These are phyloP conservation scores for Huntiella omanensis DNA, from an alignment of 2,329 filamentous ascomycete genomes.

Conservation along the genomic window DNA sequence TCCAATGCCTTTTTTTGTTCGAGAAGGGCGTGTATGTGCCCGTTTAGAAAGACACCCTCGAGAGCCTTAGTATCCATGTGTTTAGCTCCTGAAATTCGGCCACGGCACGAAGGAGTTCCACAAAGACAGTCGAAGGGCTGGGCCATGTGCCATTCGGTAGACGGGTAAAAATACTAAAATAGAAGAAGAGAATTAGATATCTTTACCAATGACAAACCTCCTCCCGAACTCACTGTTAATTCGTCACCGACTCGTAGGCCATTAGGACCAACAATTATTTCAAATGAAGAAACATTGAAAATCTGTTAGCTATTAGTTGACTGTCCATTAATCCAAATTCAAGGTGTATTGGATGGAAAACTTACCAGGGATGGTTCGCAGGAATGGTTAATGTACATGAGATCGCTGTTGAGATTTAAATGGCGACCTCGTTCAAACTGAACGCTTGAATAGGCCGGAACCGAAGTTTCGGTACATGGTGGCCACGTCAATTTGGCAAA, in stretches of 20 bases:
- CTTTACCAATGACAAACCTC: not conserved
- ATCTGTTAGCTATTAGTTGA: constrained; percentile 22
- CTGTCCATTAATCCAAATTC: not conserved
- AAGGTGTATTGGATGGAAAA: not conserved
- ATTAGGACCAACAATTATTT: constrained; percentile 37
- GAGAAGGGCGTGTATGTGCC: constrained; percentile 38
- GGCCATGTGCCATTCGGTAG: constrained; percentile 56
- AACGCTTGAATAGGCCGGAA: constrained; percentile 44
- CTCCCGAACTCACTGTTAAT: constrained; percentile 27
- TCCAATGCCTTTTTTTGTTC: constrained; percentile 20
- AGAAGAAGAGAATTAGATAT: not conserved
- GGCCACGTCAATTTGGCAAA: constrained; percentile 50
- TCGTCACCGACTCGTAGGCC: constrained; percentile 37
- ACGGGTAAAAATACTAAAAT: constrained; percentile 51
- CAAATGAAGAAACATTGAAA: constrained; percentile 38
- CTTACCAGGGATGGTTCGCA: constrained; percentile 46
- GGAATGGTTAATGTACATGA: constrained; percentile 50
- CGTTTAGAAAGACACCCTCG: constrained; percentile 40
- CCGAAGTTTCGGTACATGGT: constrained; percentile 34
- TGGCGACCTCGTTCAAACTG: constrained; percentile 38
- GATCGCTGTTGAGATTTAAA: constrained; percentile 44
- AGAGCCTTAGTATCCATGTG: constrained; percentile 37
- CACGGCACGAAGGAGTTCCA: constrained; percentile 35
- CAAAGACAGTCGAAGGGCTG: constrained; percentile 53
- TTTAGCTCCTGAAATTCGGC: constrained; percentile 42